A percentile compares a stretch with the other conserved stretches of the same genome.
Evolutionary conservation across 768 basidiomycete species (phyloP).

Genomic region (Candolleomyces eurysporus): DNA sequence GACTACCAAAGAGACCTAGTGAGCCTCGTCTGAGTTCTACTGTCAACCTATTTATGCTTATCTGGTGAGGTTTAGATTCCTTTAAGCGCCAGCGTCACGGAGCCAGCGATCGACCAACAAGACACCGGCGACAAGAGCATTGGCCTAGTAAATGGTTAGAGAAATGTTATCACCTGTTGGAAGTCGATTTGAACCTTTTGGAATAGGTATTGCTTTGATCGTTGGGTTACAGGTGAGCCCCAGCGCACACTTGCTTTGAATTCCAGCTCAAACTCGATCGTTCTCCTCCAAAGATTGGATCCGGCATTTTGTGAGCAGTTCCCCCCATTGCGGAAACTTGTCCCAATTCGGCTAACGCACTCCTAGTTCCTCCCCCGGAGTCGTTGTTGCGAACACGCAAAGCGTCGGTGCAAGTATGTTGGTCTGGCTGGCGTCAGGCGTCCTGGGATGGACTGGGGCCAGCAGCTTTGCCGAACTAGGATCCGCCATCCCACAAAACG

Average conservation of each 20-base stretch:
- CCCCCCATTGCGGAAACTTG: not conserved
- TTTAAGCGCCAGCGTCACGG: conserved; percentile 72
- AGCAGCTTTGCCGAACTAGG: conserved; percentile 93
- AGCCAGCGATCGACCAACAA: conserved; percentile 50
- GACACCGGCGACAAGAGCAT: conserved; percentile 69
- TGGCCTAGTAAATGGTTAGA: conserved; percentile 71
- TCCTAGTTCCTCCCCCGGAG: conserved; percentile 83
- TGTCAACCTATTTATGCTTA: not conserved
- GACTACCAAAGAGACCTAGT: conserved; percentile 72
- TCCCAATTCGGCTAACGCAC: not conserved
- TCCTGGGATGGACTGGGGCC: conserved; percentile 93
- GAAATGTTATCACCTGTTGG: not conserved
- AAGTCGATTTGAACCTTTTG: not conserved
- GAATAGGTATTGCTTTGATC: conserved; percentile 77
- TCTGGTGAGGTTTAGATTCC: conserved; percentile 44
- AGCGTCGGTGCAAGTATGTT: conserved; percentile 86
- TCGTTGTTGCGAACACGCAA: conserved; percentile 84
- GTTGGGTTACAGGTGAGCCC: conserved; percentile 71
- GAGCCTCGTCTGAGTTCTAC: not conserved
- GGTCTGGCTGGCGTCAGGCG: conserved; percentile 82
- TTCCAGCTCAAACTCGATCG: not conserved
- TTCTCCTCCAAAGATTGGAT: conserved; percentile 61
- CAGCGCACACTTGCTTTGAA: not conserved
- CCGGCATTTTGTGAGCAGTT: conserved; percentile 80
- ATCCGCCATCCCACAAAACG: conserved; percentile 78